A percentile compares a stretch with the other conserved stretches of the same genome.
phyloP scores from a whole-genome alignment of 352 stramenopile species.

The Pythium oligandrum region DNA sequence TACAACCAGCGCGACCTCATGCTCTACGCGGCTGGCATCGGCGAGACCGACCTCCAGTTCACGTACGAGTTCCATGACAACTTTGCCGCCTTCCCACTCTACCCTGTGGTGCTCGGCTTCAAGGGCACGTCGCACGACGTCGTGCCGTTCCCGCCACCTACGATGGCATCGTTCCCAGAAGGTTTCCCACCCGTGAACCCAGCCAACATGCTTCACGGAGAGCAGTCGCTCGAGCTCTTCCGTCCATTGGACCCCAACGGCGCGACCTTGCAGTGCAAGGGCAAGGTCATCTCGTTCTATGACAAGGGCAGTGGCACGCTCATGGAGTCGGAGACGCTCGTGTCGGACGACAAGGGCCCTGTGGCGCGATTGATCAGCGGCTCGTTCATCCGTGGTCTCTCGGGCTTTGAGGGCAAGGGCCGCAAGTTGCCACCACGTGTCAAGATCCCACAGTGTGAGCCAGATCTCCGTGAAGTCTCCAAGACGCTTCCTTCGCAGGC shows the following conservation, averaged over 20 bases:
- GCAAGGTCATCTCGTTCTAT: conserved; percentile 77
- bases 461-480: conserved; percentile 58
- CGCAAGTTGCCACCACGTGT: conserved; percentile 61
- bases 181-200: conserved; percentile 77
- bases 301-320: conserved; percentile 81
- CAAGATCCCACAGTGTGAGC: conserved; percentile 65
- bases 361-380: conserved; percentile 72
- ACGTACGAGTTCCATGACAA: conserved; percentile 84
- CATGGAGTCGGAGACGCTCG: conserved; percentile 81
- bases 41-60: conserved; percentile 82
- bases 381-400: conserved; percentile 78
- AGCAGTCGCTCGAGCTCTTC: conserved; percentile 82
- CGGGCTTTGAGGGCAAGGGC: conserved; percentile 66
- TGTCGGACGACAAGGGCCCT: conserved; percentile 60
- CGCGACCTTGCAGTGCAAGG: conserved; percentile 45
- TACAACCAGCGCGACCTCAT: conserved; percentile 91
- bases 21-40: conserved; percentile 86
- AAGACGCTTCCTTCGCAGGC: conserved; percentile 72
- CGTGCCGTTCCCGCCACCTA: conserved; percentile 82
- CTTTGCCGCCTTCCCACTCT: conserved; percentile 87
- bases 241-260: conserved; percentile 59
- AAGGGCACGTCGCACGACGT: conserved; percentile 86
- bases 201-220: conserved; percentile 80
- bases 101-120: conserved; percentile 84
- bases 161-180: conserved; percentile 44